Percentiles rank a stretch among this genome's conserved stretches.
Evolutionary conservation across 306 rosid species (phyloP).

Genomic region (Malus sieversii): DNA sequence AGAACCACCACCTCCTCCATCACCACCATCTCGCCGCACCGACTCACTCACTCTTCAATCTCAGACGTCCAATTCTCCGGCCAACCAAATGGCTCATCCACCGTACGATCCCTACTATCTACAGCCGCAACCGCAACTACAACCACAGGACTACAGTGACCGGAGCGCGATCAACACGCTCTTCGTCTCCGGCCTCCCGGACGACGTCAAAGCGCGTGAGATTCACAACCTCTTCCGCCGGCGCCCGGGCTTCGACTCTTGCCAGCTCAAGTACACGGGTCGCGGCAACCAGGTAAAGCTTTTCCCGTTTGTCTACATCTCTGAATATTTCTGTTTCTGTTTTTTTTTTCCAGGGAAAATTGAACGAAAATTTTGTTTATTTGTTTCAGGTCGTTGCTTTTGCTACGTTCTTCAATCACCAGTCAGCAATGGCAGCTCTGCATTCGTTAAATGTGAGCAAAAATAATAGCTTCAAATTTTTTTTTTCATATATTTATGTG

Average conservation of each 20-base stretch:
- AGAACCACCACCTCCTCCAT: not conserved
- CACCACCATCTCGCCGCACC: not conserved
- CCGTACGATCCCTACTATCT: constrained; percentile 63
- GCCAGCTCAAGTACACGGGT: constrained; percentile 99
- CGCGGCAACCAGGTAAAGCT: constrained; percentile 75
- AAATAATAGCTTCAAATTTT: not conserved
- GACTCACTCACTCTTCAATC: not conserved
- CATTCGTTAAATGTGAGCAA: constrained; percentile 70
- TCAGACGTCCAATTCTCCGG: not conserved
- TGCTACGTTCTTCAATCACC: constrained; percentile 90
- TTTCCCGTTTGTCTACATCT: not conserved
- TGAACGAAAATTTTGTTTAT: not conserved
- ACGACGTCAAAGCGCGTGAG: constrained; percentile 92
- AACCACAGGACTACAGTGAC: constrained; percentile 25
- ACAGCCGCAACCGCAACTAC: constrained; percentile 38
- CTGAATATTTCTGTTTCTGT: not conserved
- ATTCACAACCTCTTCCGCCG: constrained; percentile 98
- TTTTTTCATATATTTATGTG: not conserved
- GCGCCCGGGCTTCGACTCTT: constrained; percentile 81
- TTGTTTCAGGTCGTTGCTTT: constrained; percentile 81
- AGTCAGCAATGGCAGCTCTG: constrained; percentile 70
- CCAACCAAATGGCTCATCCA: constrained; percentile 47
- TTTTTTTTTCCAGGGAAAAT: constrained; percentile 3
- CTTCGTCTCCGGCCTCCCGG: constrained; percentile 94
- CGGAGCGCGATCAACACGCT: constrained; percentile 73